phyloP scores from a whole-genome alignment of 768 basidiomycete genomes.

The Daedaleopsis sinensis region DNA sequence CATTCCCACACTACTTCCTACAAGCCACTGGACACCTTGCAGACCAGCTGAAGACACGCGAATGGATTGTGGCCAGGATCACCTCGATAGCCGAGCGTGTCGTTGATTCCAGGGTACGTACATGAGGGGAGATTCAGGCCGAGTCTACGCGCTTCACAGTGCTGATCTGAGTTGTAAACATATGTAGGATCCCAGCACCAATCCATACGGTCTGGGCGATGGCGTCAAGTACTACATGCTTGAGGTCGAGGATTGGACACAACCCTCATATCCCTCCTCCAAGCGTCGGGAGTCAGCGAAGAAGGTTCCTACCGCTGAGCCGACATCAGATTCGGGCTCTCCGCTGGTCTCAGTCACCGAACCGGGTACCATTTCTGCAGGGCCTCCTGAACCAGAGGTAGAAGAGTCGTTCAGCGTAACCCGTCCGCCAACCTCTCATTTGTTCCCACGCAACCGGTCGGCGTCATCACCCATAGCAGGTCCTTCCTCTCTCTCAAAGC shows the following conservation, averaged over 20 bases:
- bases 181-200: slow-evolving; percentile 85
- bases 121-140: not conserved
- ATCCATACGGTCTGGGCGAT: slow-evolving; percentile 87
- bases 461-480: slow-evolving; percentile 71
- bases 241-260: slow-evolving; percentile 93
- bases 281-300: slow-evolving; percentile 59
- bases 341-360: slow-evolving; percentile 22
- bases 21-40: slow-evolving; percentile 84
- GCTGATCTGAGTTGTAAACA: not conserved
- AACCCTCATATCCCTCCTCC: slow-evolving; percentile 61
- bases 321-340: slow-evolving; percentile 7
- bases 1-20: slow-evolving; percentile 97
- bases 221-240: slow-evolving; percentile 94
- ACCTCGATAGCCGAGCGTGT: slow-evolving; percentile 86
- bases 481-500: slow-evolving; percentile 77
- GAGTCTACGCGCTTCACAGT: not conserved
- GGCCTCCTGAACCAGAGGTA: slow-evolving; percentile 69
- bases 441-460: slow-evolving; percentile 68
- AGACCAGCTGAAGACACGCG: slow-evolving; percentile 87
- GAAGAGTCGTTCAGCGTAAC: slow-evolving; percentile 72
- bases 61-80: slow-evolving; percentile 95
- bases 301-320: slow-evolving; percentile 43
- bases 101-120: slow-evolving; percentile 73
- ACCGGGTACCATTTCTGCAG: slow-evolving; percentile 53
- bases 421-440: slow-evolving; percentile 65